Percentiles rank a stretch among this genome's conserved stretches.
Conservation (phyloP, 2,329 filamentous ascomycete species). For the Pleoardoris graminearum region DNA sequence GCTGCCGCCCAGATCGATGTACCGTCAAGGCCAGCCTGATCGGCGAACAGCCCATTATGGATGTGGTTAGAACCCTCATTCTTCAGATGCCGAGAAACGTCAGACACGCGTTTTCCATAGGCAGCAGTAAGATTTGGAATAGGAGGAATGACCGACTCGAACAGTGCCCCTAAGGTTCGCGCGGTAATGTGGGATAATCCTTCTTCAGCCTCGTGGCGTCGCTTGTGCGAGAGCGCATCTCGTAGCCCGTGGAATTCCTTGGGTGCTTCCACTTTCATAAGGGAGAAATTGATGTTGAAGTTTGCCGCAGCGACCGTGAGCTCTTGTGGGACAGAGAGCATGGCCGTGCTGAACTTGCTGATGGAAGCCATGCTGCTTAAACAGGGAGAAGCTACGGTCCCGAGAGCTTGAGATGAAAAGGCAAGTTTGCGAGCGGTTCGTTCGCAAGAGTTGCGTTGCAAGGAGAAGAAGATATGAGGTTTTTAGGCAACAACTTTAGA, state of each 20-base stretch:
- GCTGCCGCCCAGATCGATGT: slow-evolving; percentile 7
- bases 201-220: not conserved
- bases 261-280: slow-evolving; percentile 1
- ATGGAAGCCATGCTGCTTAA: not conserved
- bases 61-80: not conserved
- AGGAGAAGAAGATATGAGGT: too few relatives aligned
- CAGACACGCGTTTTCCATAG: slow-evolving; percentile 2
- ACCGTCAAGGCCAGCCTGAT: not conserved
- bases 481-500: too few relatives aligned
- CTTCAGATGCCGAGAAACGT: not conserved
- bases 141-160: not conserved
- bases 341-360: not conserved
- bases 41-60: slow-evolving; percentile 3
- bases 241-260: slow-evolving; percentile 1
- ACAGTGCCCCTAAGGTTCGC: not conserved
- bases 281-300: not conserved
- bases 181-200: slow-evolving; percentile 1
- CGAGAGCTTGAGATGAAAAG: too few relatives aligned
- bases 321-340: not conserved
- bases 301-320: not conserved
- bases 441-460: too few relatives aligned
- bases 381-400: too few relatives aligned
- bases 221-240: not conserved
- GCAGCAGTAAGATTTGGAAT: slow-evolving; percentile 1
- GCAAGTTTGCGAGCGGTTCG: too few relatives aligned